A percentile compares a stretch with the other conserved stretches of the same genome.
phyloP scores from a whole-genome alignment of 306 rosid species.

The Fragaria iinumae region DNA sequence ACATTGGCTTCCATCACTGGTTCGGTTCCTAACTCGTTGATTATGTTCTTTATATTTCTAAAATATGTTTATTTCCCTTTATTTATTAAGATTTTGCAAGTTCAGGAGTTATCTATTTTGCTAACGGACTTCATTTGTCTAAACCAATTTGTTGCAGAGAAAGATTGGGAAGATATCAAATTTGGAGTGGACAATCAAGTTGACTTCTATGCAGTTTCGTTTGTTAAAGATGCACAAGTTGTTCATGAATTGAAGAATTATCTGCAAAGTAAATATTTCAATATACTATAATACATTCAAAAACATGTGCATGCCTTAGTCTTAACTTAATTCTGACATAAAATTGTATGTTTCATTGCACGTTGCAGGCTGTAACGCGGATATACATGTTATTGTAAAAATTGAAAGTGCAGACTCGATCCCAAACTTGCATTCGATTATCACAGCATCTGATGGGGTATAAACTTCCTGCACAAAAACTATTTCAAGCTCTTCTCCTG shows the following conservation, averaged over 20 bases:
- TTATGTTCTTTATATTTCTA: not conserved
- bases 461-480: slow-evolving; percentile 9
- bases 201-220: slow-evolving; percentile 99
- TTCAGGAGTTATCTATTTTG: not conserved
- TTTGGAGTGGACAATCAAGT: slow-evolving; percentile 97
- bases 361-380: slow-evolving; percentile 68
- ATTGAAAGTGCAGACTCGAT: slow-evolving; percentile 97
- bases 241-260: slow-evolving; percentile 90
- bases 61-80: not conserved
- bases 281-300: not conserved
- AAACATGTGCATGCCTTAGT: not conserved
- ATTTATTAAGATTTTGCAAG: slow-evolving; percentile 1
- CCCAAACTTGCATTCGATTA: slow-evolving; percentile 87
- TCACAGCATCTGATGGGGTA: slow-evolving; percentile 75
- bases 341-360: slow-evolving; percentile 20
- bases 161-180: slow-evolving; percentile 99
- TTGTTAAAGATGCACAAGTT: slow-evolving; percentile 94
- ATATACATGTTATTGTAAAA: slow-evolving; percentile 91
- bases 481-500: slow-evolving; percentile 4
- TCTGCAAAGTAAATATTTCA: slow-evolving; percentile 58
- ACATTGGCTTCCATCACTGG: slow-evolving; percentile 97
- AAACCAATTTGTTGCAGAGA: slow-evolving; percentile 62
- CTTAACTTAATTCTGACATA: slow-evolving; percentile 16
- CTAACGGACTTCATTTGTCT: slow-evolving; percentile 18
- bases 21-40: slow-evolving; percentile 31